Base-by-base conservation (phyloP, 306 rosid genomes). In the Fagus sylvatica region DNA sequence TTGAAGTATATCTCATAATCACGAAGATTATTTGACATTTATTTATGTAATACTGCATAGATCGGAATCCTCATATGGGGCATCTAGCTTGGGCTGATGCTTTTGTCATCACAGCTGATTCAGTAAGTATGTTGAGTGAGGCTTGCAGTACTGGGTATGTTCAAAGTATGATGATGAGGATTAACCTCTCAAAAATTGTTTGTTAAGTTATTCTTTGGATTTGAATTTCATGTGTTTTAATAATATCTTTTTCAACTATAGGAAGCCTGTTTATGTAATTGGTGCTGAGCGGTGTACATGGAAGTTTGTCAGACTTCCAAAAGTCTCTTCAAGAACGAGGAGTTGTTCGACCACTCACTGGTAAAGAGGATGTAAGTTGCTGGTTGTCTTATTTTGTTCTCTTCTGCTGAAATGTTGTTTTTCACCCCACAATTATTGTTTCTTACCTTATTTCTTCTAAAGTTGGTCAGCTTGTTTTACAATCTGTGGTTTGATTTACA, bases 111-210 rank as follows among this genome's bases (percentile, higher is more conserved):
- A 95, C 96, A 4, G 97, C 97, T 69, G 98, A 93, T 85, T 93
- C 98, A 48, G 94, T 93, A 64, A 95, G 97, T 79, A 91, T 91
- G 99, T 80, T 95, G 89, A 93, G 98, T 83, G 98, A 93, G 89
- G 97, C 96, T 78, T 89, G 99, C 82, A 89, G 93, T 76, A 95
- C 93, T 4, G 93, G 98, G 98, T 95, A 91, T 81, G 94, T 84
- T 42, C 55, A 53, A 75, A 72, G 54, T 42, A 59, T 83, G 67
- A 83, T 66, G 72, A 53, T n/a, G 59, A 59, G 55, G 61, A 3
- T 74, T 61, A 72, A 64, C 74, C 73, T 77, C 49, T 40, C 13
- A 2, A 39, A 34, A 51, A 33, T 41, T 43, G 12, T 46, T 54
- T 39, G 39, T 74, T 60, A 37, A 39, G 75, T 51, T 28, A 36